Base-by-base conservation (phyloP, 2,329 filamentous ascomycete species). In the Cucurbitaria berberidis region DNA sequence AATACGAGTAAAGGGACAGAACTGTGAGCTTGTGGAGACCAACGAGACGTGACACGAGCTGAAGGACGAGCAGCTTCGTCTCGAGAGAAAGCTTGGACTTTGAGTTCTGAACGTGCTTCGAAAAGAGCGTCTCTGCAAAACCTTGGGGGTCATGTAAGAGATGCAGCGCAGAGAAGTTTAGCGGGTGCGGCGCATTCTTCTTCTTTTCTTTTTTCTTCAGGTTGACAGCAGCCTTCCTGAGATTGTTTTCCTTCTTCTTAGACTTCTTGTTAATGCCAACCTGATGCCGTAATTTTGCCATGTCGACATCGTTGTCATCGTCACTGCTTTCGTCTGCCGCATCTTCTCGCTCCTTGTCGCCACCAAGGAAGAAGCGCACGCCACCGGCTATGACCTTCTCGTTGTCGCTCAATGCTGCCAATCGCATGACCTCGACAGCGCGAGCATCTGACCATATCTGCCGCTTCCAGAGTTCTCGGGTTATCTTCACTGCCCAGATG, bases 401-500 rank as follows among this genome's bases (percentile, higher is more conserved):
- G 64, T 97, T 96, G 45, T 96, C 89, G 3, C 91, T 87, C 51
- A 99, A 78, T 48, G 89, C 87, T 0, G 93, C 92, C 76, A 96
- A 90, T 77, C 96, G 96, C 93, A 99, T 98, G 61, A 98, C 90
- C 68, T 96, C 92, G n/a, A 98, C 95, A 0, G 93, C 88, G 74
- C 93, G 95, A 1, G 92, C 86, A 68, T 99, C 95, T 9, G 90
- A 91, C 95, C 95, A 99, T 59, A 98, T 88, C 66, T 97, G 93
- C 41, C 93, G 85, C 77, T 93, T 96, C 95, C 95, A 99, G 69
- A 99, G 81, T 78, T 99, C 95, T 57, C 93, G 85, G 3, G 93
- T 96, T 60, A 99, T 84, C 76, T 97, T 97, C 56, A 97, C 91
- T 3, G 95, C 92, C 95, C 95, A 99, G 44, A 99, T 82, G 3